Conservation (phyloP, 768 basidiomycete species). For the Tricholoma flavovirens region DNA sequence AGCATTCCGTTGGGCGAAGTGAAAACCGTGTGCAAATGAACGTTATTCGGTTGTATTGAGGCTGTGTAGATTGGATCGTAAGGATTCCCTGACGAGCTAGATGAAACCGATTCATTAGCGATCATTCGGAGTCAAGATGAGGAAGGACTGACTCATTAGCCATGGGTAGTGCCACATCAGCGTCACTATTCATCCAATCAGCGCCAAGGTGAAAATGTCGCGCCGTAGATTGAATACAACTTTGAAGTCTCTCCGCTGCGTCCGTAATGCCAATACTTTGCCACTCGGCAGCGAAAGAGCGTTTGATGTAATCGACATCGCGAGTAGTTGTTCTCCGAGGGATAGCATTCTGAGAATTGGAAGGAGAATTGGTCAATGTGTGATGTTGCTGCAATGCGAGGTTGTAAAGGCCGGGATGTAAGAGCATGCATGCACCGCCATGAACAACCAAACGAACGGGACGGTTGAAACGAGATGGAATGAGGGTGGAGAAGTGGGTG, state of each 20-base stretch:
- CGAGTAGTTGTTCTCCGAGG: slow-evolving; percentile 48
- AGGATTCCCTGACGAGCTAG: slow-evolving; percentile 21
- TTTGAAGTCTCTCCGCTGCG: slow-evolving; percentile 48
- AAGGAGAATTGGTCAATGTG: slow-evolving; percentile 11
- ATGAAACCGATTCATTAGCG: not conserved
- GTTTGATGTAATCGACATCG: slow-evolving; percentile 63
- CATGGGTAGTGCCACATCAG: slow-evolving; percentile 67
- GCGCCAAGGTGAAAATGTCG: slow-evolving; percentile 41
- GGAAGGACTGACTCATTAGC: slow-evolving; percentile 46
- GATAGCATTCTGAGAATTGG: slow-evolving; percentile 21
- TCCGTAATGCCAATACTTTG: slow-evolving; percentile 39
- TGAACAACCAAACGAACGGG: slow-evolving; percentile 61
- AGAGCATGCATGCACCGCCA: slow-evolving; percentile 70
- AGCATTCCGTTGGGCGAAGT: slow-evolving; percentile 46
- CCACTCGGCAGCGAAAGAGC: slow-evolving; percentile 57
- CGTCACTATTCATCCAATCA: slow-evolving; percentile 78
- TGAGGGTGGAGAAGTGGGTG: slow-evolving; percentile 42
- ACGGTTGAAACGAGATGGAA: slow-evolving; percentile 36
- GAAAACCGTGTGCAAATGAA: slow-evolving; percentile 52
- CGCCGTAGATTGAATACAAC: slow-evolving; percentile 55
- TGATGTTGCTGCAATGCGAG: slow-evolving; percentile 25
- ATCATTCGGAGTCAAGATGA: not conserved
- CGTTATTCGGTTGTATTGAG: slow-evolving; percentile 45
- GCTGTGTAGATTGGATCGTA: slow-evolving; percentile 62
- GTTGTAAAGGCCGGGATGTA: slow-evolving; percentile 41